These are phyloP conservation scores for Melampsora medusae DNA, from an alignment of 1,284 basidiomycete genomes.

Conservation along the genomic window DNA sequence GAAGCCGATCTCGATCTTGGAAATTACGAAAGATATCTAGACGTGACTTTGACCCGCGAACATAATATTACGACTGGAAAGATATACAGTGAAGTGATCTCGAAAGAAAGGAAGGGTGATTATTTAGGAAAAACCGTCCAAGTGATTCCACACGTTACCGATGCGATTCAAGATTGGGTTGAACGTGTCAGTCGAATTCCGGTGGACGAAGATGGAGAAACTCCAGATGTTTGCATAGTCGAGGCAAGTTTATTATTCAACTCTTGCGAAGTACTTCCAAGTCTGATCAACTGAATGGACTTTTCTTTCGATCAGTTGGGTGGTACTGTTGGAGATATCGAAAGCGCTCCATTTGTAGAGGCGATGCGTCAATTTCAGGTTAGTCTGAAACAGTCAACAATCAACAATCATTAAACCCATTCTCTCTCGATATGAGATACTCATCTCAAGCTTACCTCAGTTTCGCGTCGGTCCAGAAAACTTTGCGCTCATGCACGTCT, in stretches of 20 bases:
- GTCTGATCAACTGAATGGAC: not conserved
- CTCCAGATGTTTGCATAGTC: slow-evolving; percentile 94
- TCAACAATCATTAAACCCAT: not conserved
- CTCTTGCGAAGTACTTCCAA: not conserved
- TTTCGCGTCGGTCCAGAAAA: slow-evolving; percentile 96
- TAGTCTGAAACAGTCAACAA: not conserved
- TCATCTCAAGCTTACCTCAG: slow-evolving; percentile 58
- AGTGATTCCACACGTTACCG: slow-evolving; percentile 96
- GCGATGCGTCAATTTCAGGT: slow-evolving; percentile 89
- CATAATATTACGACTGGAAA: slow-evolving; percentile 99
- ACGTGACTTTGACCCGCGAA: slow-evolving; percentile 87
- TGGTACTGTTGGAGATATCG: slow-evolving; percentile 92
- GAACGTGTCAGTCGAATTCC: slow-evolving; percentile 89
- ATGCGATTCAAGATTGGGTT: slow-evolving; percentile 98
- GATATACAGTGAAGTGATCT: slow-evolving; percentile 94
- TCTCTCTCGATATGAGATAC: not conserved
- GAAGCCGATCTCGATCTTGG: slow-evolving; percentile 97
- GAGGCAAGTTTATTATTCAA: slow-evolving; percentile 62
- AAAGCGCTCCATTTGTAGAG: slow-evolving; percentile 95
- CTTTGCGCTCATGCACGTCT: slow-evolving; percentile 96
- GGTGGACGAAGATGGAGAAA: slow-evolving; percentile 87
- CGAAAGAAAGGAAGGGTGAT: slow-evolving; percentile 93
- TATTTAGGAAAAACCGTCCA: slow-evolving; percentile 97
- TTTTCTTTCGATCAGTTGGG: slow-evolving; percentile 66
- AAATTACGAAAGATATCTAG: slow-evolving; percentile 96